Conservation (phyloP, 2,329 filamentous ascomycete genomes). For the Nemania bipapillata region DNA sequence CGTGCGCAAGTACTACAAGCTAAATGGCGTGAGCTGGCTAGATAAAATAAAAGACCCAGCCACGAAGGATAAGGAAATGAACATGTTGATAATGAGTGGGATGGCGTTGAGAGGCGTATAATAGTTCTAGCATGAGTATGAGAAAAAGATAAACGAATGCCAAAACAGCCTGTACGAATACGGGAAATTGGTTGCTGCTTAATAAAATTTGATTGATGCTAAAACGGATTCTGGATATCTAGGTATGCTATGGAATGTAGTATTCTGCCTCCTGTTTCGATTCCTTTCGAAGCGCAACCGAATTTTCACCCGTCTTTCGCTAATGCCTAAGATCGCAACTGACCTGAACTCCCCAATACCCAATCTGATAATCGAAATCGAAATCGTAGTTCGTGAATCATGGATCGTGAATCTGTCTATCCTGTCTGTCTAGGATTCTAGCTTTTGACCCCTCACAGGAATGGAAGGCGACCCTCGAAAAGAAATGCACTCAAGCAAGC, state of each 20-base stretch:
- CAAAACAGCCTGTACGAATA: slow-evolving; percentile 2
- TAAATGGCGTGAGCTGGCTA: slow-evolving; percentile 70
- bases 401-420: slow-evolving; percentile 14
- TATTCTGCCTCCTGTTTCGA: background rate
- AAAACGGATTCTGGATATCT: background rate
- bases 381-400: slow-evolving; percentile 25
- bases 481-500: slow-evolving; percentile 28
- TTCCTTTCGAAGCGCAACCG: background rate
- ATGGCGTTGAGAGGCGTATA: slow-evolving; percentile 78
- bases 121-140: background rate
- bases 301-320: slow-evolving; percentile 4
- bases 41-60: slow-evolving; percentile 58
- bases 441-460: background rate
- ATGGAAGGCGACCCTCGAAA: background rate
- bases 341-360: background rate
- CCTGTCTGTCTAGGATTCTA: background rate
- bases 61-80: slow-evolving; percentile 66
- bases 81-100: slow-evolving; percentile 75
- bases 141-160: background rate
- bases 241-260: slow-evolving; percentile 14
- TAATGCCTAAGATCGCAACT: background rate
- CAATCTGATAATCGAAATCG: background rate
- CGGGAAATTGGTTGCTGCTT: background rate
- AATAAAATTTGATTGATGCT: slow-evolving; percentile 11
- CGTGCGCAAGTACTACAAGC: slow-evolving; percentile 87